A percentile compares a stretch with the other conserved stretches of the same genome.
Evolutionary conservation across 257 asterid species (phyloP).

Genomic region (Voacanga thouarsii): DNA sequence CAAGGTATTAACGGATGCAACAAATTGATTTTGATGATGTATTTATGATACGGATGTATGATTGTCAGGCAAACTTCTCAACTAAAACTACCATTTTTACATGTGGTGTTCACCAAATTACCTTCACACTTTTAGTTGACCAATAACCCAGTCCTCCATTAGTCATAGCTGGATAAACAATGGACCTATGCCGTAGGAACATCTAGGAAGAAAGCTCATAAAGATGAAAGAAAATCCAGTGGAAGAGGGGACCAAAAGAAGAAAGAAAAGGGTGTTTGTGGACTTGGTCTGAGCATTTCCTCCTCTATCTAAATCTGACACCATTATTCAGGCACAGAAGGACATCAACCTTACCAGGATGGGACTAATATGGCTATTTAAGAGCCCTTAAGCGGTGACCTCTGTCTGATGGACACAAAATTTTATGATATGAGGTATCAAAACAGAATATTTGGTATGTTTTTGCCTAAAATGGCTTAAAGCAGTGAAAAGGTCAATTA

Average conservation of each 20-base stretch:
- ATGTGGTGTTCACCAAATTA: not conserved
- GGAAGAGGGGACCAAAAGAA: not conserved
- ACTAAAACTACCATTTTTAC: not conserved
- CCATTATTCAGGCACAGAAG: not conserved
- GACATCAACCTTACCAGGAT: not conserved
- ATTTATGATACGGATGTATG: not conserved
- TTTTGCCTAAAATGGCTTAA: not conserved
- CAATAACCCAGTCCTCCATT: not conserved
- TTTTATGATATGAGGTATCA: not conserved
- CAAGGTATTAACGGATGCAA: not conserved
- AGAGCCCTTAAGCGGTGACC: not conserved
- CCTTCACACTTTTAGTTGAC: not conserved
- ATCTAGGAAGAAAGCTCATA: not conserved
- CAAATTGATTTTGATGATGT: not conserved
- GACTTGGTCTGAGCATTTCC: not conserved
- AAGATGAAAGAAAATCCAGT: not conserved
- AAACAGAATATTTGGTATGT: not conserved
- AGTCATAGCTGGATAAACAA: not conserved
- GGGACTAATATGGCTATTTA: not conserved
- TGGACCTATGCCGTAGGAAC: not conserved
- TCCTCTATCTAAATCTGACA: not conserved
- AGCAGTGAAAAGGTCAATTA: not conserved
- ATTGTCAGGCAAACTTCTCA: constrained; percentile 2
- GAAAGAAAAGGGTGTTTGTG: not conserved
- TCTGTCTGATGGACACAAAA: not conserved